phyloP scores from a whole-genome alignment of 2,329 filamentous ascomycete genomes.

The Aspergillus calidoustus region DNA sequence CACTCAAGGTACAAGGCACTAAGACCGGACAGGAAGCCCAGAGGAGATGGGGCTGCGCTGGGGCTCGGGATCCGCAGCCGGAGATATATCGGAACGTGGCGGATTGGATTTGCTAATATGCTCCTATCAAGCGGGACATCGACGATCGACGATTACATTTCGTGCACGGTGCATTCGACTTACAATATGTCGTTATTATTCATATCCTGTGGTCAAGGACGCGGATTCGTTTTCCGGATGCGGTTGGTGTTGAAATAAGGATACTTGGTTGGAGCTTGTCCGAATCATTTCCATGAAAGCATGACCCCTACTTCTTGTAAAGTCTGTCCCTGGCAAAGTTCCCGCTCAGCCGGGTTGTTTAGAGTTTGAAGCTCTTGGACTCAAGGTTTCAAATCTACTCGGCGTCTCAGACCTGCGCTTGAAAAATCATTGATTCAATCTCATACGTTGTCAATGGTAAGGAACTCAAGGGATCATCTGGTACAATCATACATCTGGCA shows the following conservation, averaged over 20 bases:
- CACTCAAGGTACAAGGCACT: constrained; percentile 13
- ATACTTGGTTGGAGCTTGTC: neutral
- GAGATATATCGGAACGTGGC: neutral
- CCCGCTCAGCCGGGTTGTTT: no score
- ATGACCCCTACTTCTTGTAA: neutral
- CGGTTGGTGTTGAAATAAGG: neutral
- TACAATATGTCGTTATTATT: no score
- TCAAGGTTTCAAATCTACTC: neutral
- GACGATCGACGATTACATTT: no score
- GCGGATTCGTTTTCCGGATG: neutral
- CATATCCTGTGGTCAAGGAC: neutral
- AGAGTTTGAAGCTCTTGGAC: no score
- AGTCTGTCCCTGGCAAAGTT: no score
- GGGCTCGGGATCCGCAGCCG: neutral
- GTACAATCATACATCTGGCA: constrained; percentile 1
- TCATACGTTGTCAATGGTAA: constrained; percentile 4
- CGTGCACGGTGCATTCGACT: no score
- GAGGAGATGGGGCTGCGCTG: constrained; percentile 10
- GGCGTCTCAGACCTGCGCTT: neutral
- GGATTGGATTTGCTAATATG: neutral
- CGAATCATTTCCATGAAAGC: neutral
- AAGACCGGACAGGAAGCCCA: constrained; percentile 29
- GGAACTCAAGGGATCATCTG: constrained; percentile 7
- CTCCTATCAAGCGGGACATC: neutral
- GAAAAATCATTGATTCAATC: constrained; percentile 6